Conservation (phyloP, 331 rosid species). For the Acacia pycnantha region DNA sequence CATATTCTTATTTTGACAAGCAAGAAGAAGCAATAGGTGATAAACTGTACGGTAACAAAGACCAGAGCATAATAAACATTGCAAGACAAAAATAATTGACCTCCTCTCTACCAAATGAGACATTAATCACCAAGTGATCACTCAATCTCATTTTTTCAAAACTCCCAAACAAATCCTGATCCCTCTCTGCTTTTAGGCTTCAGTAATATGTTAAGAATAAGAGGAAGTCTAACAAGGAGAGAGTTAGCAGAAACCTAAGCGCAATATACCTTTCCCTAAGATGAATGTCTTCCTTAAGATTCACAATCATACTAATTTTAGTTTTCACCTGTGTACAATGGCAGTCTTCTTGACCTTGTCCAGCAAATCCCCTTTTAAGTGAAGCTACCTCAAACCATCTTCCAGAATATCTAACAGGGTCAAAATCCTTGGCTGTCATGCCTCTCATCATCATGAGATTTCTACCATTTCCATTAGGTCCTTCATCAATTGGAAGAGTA, state of each 20-base stretch:
- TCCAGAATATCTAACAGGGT: constrained; percentile 83
- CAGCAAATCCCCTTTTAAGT: constrained; percentile 91
- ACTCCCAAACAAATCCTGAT: background rate
- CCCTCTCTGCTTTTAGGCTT: constrained; percentile 11
- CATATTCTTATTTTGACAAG: background rate
- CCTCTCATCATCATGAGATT: constrained; percentile 93
- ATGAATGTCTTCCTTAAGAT: constrained; percentile 5
- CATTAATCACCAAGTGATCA: background rate
- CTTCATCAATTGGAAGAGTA: constrained; percentile 53
- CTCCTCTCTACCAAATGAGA: background rate
- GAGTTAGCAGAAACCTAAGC: background rate
- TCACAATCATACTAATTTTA: constrained; percentile 16
- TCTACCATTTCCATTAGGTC: constrained; percentile 42
- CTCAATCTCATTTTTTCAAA: background rate
- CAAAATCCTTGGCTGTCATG: constrained; percentile 81
- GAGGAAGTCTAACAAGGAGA: constrained; percentile 5
- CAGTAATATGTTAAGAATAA: constrained; percentile 5
- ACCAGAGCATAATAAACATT: background rate
- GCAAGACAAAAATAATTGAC: background rate
- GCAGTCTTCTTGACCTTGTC: constrained; percentile 94
- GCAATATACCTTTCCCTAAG: background rate
- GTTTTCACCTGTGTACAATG: constrained; percentile 93
- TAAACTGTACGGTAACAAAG: background rate
- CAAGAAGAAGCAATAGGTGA: background rate
- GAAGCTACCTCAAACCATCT: constrained; percentile 99